Base-by-base conservation (phyloP, 495 filamentous ascomycete genomes). In the Aspergillus baeticus region DNA sequence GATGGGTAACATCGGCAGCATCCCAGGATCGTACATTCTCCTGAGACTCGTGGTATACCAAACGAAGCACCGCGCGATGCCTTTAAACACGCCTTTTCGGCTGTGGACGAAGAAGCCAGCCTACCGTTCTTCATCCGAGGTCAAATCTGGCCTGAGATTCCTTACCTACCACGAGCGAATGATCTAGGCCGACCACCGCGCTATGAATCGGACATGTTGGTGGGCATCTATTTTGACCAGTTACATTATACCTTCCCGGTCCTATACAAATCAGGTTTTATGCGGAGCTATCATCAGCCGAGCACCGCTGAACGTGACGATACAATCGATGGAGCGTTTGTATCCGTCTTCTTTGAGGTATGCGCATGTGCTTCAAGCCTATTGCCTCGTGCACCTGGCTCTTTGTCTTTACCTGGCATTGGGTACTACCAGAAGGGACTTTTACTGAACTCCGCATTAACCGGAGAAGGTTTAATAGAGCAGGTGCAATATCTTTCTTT, bases 391-490 rank as follows among this genome's bases (percentile, higher is more conserved):
- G 23, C 26, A 20, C 29, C 44, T 14, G 44, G 26, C n/a, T 34
- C 44, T 2, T 34, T 26, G 5, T n/a, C 13, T 7, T 18, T 47
- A 10, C 44, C 44, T 15, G 44, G 44, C 6, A 47, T 47, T 10
- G 26, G 34, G 44, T 47, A 34, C 44, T 47, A 47, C 26, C 44
- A 47, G n/a, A 47, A 47, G 29, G 44, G 26, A 2, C 44, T 47
- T 18, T 31, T 47, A 14, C 29, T 47, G 29, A 31, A 47, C 8
- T 47, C 34, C 34, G 44, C 44, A 7, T 34, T 26, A 18, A 34
- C 44, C 10, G 44, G 44, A 5, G 44, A 47, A 34, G 44, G 7
- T 10, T 47, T 34, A 5, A 31, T 47, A 6, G 44, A 47, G 14
- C 26, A 47, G 22, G 44, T 47, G n/a, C 44, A 47, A 17, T 47